Base-by-base conservation (phyloP, 1,139 yeast genomes). In the Pichia norvegensis region DNA sequence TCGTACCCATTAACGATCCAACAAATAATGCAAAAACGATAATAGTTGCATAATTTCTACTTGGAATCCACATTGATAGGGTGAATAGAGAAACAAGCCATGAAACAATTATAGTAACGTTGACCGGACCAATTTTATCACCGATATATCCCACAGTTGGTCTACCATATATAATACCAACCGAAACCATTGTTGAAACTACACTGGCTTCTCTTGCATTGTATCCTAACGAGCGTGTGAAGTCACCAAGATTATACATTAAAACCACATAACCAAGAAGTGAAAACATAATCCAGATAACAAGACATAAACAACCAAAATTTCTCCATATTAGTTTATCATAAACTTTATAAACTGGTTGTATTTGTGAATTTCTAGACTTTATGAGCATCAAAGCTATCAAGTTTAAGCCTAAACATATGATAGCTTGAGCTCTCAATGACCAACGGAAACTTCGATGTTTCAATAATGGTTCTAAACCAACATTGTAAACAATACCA, bases 61-160 rank as follows among this genome's bases (percentile, higher is more conserved):
- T 72, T 3, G 82, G 81, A 36, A 79, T 69, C 85, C 85, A 80
- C 76, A 79, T 74, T 2, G 78, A 80, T 40, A 69, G 65, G 6
- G 72, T 57, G 55, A 69, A 59, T 41, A 63, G 37, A 4, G 56
- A 54, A 31, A 66, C 65, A 1, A 69, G 16, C 48, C 62, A 51
- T 48, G 72, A 68, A 2, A 63, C 57, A 11, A 53, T 33, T 22
- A 63, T 54, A 7, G 69, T 63, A n/a, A 68, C 61, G 4, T 73
- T 70, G 14, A 66, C 54, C 0, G 74, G 65, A 0, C 78, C 78
- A 46, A 54, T 59, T 4, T 45, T 40, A 52, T 73, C 77, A 3
- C 72, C 62, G 2, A 68, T 33, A n/a, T 54, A 55, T 1, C 78
- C 78, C 19, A 67, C 63, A 0, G 53, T 4, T 9, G 78, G 77